Conservation (phyloP, 2,329 filamentous ascomycete genomes). For the Mycocentrospora acerina region DNA sequence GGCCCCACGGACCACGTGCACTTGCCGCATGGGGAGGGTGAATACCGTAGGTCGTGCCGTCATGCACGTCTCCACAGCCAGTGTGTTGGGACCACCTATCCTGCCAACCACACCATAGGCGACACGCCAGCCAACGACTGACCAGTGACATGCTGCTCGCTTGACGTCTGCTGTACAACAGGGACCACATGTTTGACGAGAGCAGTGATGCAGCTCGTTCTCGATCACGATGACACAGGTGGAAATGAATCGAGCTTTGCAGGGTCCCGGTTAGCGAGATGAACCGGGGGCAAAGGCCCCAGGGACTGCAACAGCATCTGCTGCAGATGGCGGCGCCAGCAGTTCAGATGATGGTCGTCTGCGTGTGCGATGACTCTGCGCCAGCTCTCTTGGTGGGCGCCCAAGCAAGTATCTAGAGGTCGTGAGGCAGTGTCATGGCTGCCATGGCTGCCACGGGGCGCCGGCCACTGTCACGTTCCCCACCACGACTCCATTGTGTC, state of each 20-base stretch:
- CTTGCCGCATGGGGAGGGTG: slow-evolving; percentile 19
- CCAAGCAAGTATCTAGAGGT: not conserved
- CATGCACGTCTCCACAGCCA: slow-evolving; percentile 35
- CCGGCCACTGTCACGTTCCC: slow-evolving; percentile 7
- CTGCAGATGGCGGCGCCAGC: slow-evolving; percentile 32
- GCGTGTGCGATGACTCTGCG: slow-evolving; percentile 14
- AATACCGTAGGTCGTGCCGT: slow-evolving; percentile 26
- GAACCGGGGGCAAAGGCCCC: slow-evolving; percentile 36
- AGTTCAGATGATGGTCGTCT: slow-evolving; percentile 20
- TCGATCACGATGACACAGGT: slow-evolving; percentile 23
- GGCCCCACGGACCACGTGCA: slow-evolving; percentile 34
- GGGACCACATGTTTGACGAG: slow-evolving; percentile 4
- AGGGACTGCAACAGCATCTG: slow-evolving; percentile 34
- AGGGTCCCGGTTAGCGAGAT: slow-evolving; percentile 39
- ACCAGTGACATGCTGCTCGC: slow-evolving; percentile 23
- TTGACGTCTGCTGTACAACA: slow-evolving; percentile 27
- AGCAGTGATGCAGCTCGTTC: slow-evolving; percentile 11
- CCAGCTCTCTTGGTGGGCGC: not conserved
- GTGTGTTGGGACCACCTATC: slow-evolving; percentile 27
- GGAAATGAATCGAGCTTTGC: slow-evolving; percentile 28
- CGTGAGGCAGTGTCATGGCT: slow-evolving; percentile 4
- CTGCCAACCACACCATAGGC: slow-evolving; percentile 18
- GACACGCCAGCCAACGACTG: slow-evolving; percentile 11
- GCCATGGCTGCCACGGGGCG: slow-evolving; percentile 3
- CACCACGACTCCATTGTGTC: slow-evolving; percentile 18